phyloP scores from a whole-genome alignment of 805 yeast genomes.

The Tetrapisispora fleetii region DNA sequence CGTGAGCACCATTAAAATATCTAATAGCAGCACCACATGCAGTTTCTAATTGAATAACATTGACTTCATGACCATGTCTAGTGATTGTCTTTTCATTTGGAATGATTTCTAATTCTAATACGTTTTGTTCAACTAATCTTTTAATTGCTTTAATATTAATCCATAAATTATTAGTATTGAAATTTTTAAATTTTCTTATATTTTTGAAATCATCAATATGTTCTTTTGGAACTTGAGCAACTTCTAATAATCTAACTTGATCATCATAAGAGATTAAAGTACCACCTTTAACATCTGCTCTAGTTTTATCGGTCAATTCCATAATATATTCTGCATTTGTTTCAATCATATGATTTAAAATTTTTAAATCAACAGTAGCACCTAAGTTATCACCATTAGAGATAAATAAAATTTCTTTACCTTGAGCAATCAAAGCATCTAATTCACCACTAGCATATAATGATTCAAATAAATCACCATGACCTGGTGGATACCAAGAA shows the following conservation, averaged over 20 bases:
- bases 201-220: conserved; percentile 97
- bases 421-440: conserved; percentile 80
- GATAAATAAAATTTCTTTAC: conserved; percentile 89
- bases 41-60: conserved; percentile 91
- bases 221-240: conserved; percentile 91
- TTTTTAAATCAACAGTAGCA: conserved; percentile 90
- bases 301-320: conserved; percentile 97
- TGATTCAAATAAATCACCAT: conserved; percentile 93
- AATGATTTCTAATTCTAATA: conserved; percentile 84
- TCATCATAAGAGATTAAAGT: conserved; percentile 95
- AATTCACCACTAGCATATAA: conserved; percentile 84
- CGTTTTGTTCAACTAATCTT: conserved; percentile 75
- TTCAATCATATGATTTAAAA: conserved; percentile 86
- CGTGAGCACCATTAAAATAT: conserved; percentile 89
- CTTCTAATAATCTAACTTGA: conserved; percentile 85
- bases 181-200: conserved; percentile 94
- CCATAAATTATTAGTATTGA: conserved; percentile 98
- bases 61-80: conserved; percentile 64
- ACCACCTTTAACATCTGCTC: conserved; percentile 99
- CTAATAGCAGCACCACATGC: conserved; percentile 99
- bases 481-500: conserved; percentile 99
- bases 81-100: conserved; percentile 85
- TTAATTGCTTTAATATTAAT: conserved; percentile 90
- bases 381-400: conserved; percentile 98
- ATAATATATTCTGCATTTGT: conserved; percentile 88